Evolutionary conservation across 192 early-diverging fungal genomes (phyloP), one percentile per base, ranked within the genome.

Genomic region (Coemansia umbellata): DNA sequence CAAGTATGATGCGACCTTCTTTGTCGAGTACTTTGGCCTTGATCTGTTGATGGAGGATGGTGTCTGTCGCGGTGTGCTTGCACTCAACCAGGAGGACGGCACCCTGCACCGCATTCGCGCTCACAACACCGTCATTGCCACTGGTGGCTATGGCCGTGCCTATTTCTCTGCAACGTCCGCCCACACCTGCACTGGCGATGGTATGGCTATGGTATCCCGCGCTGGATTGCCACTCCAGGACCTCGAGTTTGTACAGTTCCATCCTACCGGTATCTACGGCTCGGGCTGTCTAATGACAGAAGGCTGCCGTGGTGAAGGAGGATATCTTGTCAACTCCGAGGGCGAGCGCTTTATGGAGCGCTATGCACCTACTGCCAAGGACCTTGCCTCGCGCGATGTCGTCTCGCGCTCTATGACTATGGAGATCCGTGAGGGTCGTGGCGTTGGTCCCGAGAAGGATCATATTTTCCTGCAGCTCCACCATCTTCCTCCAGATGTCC

Each of bases 331-430:
- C 66, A 99, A 99, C 86, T 84, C 86, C 37, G 74, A 92, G 71
- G 94, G 94, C 72, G 96, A 97, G 79, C 88, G 91, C 63, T 99
- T 97, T 82, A 99, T 99, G 96, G 94, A 95, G 81, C 85, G 94
- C 69, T 99, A 99, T 74, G 94, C 96, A 42, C 96, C 96, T 40
- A 95, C 90, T 21, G 96, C 96, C 64, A 93, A 92, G 84, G 96
- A 99, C 81, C 75, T 99, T 43, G 94, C 96, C n/a, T 93, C 91
- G 32, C 88, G 94, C 66, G 96, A 99, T 60, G 96, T 99, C 40
- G 94, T 99, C n/a, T 94, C 91, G 37, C 90, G 96, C 53, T 91
- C 91, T 40, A 96, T 98, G 91, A 97, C 96, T 36, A 82, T 98
- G 66, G 96, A 98, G 80, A 96, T 98, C 79, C 84, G 90, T 37